Base-by-base conservation (phyloP, 2,329 filamentous ascomycete species). In the Aspergillus unguis region DNA sequence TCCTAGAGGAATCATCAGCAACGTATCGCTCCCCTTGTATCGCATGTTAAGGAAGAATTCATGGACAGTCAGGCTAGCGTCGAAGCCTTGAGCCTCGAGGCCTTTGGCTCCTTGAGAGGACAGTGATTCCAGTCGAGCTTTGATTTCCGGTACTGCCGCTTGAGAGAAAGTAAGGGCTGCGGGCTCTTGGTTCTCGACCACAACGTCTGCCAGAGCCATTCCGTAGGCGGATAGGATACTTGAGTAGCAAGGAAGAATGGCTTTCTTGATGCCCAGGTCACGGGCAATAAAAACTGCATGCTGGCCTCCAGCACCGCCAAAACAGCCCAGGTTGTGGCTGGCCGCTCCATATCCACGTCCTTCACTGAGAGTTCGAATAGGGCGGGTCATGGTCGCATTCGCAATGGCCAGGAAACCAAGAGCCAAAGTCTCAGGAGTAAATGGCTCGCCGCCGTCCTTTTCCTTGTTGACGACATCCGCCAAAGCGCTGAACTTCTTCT, bases 151-250 rank as follows among this genome's bases (percentile, higher is more conserved):
- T 38, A 68, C 61, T 4, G 69, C 66, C 8, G 65, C 57, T 7
- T 77, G 75, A 72, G 80, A 84, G 2, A 79, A 73, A 31, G 78
- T 79, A 0, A 47, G 33, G 27, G 80, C 82, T 48, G 82, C 78
- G 7, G 73, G 73, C 41, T 75, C 69, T 60, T 96, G 92, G 31
- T 87, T 81, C 73, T 96, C 92, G 59, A 96, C 89, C 0, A 96
- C 92, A 0, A 96, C 91, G 64, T 96, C 92, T 9, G 92, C 92
- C 4, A 96, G 75, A 0, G 91, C 90, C 86, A 96, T 92, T n/a
- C 92, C 92, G 60, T 96, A 96, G 0, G 92, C 92, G 0, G 91
- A 96, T 0, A 96, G 77, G 0, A 96, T 90, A 0, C 91, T 96
- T 0, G 91, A 95, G 67, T 96, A 96, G 52, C 89, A 80, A 69